Conservation (phyloP, 371 early-diverging fungal genomes). For the Saksenaea vasiformis region DNA sequence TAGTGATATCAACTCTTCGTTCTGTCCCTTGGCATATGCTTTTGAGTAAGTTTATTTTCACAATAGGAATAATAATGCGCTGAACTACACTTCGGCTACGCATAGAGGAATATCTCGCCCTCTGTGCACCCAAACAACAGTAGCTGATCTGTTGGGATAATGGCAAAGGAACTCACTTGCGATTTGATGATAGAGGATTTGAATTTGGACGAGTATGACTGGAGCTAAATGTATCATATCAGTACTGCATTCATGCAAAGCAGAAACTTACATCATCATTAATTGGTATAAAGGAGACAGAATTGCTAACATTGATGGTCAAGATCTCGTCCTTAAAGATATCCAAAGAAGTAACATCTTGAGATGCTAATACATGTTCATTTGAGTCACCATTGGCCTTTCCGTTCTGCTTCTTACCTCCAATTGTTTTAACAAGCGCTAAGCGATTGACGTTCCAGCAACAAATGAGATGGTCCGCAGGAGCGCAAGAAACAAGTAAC, state of each 20-base stretch:
- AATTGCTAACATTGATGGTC: constrained; percentile 64
- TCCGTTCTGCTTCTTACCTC: constrained; percentile 30
- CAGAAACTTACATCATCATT: constrained; percentile 61
- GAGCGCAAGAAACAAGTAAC: constrained; percentile 60
- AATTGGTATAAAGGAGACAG: constrained; percentile 66
- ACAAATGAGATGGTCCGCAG: constrained; percentile 66
- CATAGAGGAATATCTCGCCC: constrained; percentile 66
- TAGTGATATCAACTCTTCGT: no score
- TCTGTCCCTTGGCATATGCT: no score
- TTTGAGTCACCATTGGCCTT: constrained; percentile 1
- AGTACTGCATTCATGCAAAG: background rate
- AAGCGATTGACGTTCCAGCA: constrained; percentile 63
- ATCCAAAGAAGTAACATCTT: constrained; percentile 55
- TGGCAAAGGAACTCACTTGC: constrained; percentile 60
- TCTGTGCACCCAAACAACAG: constrained; percentile 64
- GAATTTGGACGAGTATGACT: constrained; percentile 69
- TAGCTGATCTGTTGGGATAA: constrained; percentile 63
- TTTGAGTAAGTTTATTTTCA: background rate
- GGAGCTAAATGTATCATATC: constrained; percentile 37
- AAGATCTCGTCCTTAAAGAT: constrained; percentile 65
- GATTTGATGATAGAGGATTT: constrained; percentile 65
- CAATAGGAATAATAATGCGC: background rate
- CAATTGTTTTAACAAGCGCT: constrained; percentile 61
- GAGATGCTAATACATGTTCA: constrained; percentile 19
- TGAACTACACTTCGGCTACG: constrained; percentile 24